phyloP scores from a whole-genome alignment of 2,329 filamentous ascomycete genomes.

The Beauveria asiatica region DNA sequence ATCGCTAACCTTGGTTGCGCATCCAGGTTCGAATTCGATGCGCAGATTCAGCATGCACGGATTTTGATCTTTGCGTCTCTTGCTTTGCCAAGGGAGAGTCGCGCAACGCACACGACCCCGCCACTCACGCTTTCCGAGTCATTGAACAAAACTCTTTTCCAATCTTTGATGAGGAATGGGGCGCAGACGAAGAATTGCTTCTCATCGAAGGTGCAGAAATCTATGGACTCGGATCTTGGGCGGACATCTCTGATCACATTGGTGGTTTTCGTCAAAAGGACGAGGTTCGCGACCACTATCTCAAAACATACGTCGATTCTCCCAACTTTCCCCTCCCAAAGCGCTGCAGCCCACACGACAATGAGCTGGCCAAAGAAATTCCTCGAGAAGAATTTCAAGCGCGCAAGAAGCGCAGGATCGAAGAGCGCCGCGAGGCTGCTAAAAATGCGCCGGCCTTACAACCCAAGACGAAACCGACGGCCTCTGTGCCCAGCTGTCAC shows the following conservation, averaged over 20 bases:
- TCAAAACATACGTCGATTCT: conserved; percentile 78
- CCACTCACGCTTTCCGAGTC: conserved; percentile 80
- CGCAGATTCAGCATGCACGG: conserved; percentile 71
- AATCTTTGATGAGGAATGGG: conserved; percentile 92
- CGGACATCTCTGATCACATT: conserved; percentile 96
- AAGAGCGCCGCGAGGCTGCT: conserved; percentile 78
- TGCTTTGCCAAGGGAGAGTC: conserved; percentile 81
- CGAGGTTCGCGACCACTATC: conserved; percentile 91
- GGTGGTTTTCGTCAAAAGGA: conserved; percentile 91
- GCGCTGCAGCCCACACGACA: conserved; percentile 75
- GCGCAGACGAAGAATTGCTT: conserved; percentile 91
- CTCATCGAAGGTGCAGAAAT: conserved; percentile 90
- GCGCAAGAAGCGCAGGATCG: conserved; percentile 86
- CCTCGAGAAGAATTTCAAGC: conserved; percentile 89
- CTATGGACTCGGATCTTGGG: conserved; percentile 94
- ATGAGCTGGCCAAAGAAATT: conserved; percentile 66
- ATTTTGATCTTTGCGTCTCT: conserved; percentile 94
- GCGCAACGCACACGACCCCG: conserved; percentile 77
- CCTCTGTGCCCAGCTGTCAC: conserved; percentile 90
- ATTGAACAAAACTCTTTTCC: conserved; percentile 98
- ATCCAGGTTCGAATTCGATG: conserved; percentile 85
- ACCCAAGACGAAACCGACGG: conserved; percentile 91
- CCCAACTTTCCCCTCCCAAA: conserved; percentile 78
- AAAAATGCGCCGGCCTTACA: conserved; percentile 76
- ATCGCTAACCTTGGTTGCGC: conserved; percentile 14